Percentiles rank a stretch among this genome's conserved stretches.
phyloP scores from a whole-genome alignment of 1,284 basidiomycete genomes.

The Cryptococcus sp. region DNA sequence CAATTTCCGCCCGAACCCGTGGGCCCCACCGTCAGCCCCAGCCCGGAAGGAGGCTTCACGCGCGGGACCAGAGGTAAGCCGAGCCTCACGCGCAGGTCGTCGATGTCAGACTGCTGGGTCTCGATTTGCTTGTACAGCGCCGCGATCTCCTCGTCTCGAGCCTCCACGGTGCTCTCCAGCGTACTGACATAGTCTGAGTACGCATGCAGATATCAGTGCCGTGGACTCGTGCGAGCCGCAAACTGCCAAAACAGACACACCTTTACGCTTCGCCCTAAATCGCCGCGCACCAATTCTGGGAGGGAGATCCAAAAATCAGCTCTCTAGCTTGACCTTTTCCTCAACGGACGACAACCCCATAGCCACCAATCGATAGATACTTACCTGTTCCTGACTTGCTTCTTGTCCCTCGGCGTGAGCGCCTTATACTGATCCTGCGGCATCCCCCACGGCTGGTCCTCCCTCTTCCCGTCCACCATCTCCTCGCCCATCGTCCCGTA shows the following conservation, averaged over 20 bases:
- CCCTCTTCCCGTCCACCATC: slow-evolving; percentile 4
- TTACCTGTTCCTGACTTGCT: slow-evolving; percentile 43
- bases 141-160: slow-evolving; percentile 24
- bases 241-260: slow-evolving; percentile 26
- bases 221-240: not conserved
- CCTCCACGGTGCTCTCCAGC: slow-evolving; percentile 19
- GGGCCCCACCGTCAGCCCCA: slow-evolving; percentile 14
- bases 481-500: slow-evolving; percentile 4
- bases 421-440: slow-evolving; percentile 45
- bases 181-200: slow-evolving; percentile 27
- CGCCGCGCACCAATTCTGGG: slow-evolving; percentile 37
- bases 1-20: not conserved
- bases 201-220: not conserved
- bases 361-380: too few relatives aligned
- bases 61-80: slow-evolving; percentile 16
- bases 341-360: not conserved
- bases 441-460: slow-evolving; percentile 46
- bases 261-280: slow-evolving; percentile 46
- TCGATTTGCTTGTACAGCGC: slow-evolving; percentile 24
- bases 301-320: not conserved
- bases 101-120: slow-evolving; percentile 29
- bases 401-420: slow-evolving; percentile 43
- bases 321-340: not conserved
- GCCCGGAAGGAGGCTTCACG: slow-evolving; percentile 1
- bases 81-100: slow-evolving; percentile 30